Conservation (phyloP, 2,329 filamentous ascomycete genomes). For the Talaromyces sp. region DNA sequence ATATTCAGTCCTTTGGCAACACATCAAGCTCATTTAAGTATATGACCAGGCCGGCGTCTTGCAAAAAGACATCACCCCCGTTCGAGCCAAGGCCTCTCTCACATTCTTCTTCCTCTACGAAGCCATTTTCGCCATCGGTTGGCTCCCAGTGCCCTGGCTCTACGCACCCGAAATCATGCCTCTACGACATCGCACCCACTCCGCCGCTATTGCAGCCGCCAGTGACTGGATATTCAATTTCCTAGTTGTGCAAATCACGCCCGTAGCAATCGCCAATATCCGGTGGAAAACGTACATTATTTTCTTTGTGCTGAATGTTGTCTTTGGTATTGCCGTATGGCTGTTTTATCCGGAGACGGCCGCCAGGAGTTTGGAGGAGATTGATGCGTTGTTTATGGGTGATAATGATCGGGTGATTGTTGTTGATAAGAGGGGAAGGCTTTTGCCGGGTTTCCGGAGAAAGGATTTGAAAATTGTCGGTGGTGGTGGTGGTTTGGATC, state of each 20-base stretch:
- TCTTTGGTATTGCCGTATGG: no score
- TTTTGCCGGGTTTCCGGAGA: background rate
- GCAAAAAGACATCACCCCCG: background rate
- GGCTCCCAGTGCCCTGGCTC: constrained; percentile 11
- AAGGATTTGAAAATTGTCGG: background rate
- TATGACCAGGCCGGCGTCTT: no score
- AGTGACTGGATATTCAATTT: no score
- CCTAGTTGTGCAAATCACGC: no score
- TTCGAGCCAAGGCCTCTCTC: background rate
- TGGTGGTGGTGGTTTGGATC: background rate
- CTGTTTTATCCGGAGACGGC: no score
- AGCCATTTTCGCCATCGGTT: constrained; percentile 4
- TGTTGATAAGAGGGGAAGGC: background rate
- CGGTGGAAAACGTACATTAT: no score
- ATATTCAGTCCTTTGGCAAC: no score
- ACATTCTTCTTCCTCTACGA: constrained; percentile 7
- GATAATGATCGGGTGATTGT: background rate
- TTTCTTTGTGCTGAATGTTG: no score
- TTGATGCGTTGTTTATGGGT: constrained; percentile 12
- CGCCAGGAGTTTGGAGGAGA: constrained; percentile 1
- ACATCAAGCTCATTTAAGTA: no score
- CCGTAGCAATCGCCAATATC: no score
- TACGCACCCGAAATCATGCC: background rate
- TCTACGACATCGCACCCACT: no score
- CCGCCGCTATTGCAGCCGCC: no score